These are phyloP conservation scores for Geosiphon pyriformis DNA, from an alignment of 192 early-diverging fungal species.

Conservation along the genomic window DNA sequence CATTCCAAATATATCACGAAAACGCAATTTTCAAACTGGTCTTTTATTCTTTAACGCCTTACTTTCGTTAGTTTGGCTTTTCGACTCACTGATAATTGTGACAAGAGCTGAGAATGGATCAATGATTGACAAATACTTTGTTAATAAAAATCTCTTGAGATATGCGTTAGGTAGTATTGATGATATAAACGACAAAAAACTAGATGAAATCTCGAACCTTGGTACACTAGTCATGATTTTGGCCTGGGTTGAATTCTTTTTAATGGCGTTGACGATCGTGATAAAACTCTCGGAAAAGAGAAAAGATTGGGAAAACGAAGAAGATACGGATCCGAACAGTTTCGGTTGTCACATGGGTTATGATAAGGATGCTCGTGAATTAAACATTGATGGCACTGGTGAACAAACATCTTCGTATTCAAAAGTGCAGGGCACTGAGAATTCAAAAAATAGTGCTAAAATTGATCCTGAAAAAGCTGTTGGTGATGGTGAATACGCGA, in stretches of 20 bases:
- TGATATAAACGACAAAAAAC: neutral
- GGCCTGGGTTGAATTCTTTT: neutral
- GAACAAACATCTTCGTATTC: neutral
- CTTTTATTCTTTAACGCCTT: neutral
- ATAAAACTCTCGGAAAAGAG: neutral
- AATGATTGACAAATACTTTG: neutral
- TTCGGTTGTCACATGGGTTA: too few species aligned
- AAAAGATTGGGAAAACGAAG: too few species aligned
- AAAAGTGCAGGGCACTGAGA: neutral
- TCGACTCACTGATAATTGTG: neutral
- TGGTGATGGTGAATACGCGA: slow-evolving; percentile 3
- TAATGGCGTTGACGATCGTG: neutral
- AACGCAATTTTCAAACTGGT: neutral
- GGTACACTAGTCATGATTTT: neutral
- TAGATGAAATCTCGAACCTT: neutral
- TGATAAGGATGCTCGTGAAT: neutral
- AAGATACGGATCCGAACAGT: neutral
- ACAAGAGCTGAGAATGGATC: neutral
- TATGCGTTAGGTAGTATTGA: neutral
- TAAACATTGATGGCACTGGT: neutral
- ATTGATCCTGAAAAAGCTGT: neutral
- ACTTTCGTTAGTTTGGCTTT: neutral
- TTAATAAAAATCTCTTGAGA: neutral
- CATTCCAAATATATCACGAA: neutral
- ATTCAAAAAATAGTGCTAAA: neutral